phyloP scores from a whole-genome alignment of 2,329 filamentous ascomycete species.

The Sporothrix protearum region DNA sequence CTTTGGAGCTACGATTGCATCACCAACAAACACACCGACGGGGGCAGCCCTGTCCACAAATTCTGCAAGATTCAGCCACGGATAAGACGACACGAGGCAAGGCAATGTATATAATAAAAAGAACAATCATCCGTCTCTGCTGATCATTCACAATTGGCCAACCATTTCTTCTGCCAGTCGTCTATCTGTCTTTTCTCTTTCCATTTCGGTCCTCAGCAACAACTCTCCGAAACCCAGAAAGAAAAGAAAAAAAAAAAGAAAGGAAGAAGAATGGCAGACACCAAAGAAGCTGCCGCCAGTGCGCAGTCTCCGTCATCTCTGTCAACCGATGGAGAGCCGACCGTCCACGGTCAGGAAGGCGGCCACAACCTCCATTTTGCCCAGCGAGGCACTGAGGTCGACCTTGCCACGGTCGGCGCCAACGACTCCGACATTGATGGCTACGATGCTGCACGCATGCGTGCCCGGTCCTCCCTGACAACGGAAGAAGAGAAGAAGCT shows the following conservation, averaged over 20 bases:
- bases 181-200: neutral
- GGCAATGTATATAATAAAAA: neutral
- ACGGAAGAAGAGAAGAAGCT: conserved; percentile 44
- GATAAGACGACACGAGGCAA: neutral
- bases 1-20: conserved; percentile 24
- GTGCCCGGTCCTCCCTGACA: conserved; percentile 30
- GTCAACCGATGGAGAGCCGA: neutral
- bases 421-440: conserved; percentile 26
- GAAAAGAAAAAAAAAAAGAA: no score
- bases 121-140: neutral
- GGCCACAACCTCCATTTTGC: conserved; percentile 27
- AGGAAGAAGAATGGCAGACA: conserved; percentile 11
- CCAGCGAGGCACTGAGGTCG: conserved; percentile 30
- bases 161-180: neutral
- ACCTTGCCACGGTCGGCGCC: conserved; percentile 4
- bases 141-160: neutral
- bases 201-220: neutral
- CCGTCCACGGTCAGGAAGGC: conserved; percentile 3
- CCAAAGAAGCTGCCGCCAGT: conserved; percentile 2
- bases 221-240: no score
- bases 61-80: neutral
- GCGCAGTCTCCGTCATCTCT: neutral
- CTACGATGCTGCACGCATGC: conserved; percentile 40
- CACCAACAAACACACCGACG: neutral
- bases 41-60: neutral